These are phyloP conservation scores for Litsea cubeba DNA, from an alignment of 164 flowering plant species.

Conservation along the genomic window DNA sequence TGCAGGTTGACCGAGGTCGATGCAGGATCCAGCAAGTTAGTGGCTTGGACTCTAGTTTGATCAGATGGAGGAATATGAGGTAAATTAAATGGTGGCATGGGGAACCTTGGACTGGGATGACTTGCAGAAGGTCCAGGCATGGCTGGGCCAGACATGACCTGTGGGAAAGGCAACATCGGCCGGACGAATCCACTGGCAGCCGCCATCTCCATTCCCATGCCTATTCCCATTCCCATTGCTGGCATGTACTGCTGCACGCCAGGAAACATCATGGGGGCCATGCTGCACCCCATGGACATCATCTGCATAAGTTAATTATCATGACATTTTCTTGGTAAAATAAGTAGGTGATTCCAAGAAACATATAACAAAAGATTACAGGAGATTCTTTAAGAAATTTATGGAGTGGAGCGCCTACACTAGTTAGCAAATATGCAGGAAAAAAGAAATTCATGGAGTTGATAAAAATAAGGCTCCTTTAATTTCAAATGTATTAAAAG, in stretches of 20 bases:
- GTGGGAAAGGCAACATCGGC: constrained; percentile 61
- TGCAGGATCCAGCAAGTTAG: constrained; percentile 34
- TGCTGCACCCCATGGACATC: constrained; percentile 95
- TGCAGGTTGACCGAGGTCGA: constrained; percentile 28
- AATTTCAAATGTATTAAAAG: too few species aligned
- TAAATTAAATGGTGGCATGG: constrained; percentile 53
- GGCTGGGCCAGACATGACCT: constrained; percentile 44
- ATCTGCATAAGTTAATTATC: constrained; percentile 42
- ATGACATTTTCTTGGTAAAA: neutral
- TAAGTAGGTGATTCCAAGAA: neutral
- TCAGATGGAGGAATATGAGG: constrained; percentile 40
- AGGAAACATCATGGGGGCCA: constrained; percentile 86
- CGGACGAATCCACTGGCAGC: constrained; percentile 36
- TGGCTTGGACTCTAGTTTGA: constrained; percentile 37
- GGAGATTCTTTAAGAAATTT: neutral
- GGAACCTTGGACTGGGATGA: constrained; percentile 53
- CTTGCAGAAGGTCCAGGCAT: constrained; percentile 43
- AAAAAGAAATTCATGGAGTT: neutral
- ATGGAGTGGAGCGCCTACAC: neutral
- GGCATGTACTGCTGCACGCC: constrained; percentile 76
- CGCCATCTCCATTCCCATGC: constrained; percentile 47
- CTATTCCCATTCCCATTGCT: constrained; percentile 47
- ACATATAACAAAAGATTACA: neutral
- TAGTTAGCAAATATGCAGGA: neutral
- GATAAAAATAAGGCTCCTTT: too few species aligned